Base-by-base conservation (phyloP, 1,139 yeast genomes). In the Scheffersomyces titani region DNA sequence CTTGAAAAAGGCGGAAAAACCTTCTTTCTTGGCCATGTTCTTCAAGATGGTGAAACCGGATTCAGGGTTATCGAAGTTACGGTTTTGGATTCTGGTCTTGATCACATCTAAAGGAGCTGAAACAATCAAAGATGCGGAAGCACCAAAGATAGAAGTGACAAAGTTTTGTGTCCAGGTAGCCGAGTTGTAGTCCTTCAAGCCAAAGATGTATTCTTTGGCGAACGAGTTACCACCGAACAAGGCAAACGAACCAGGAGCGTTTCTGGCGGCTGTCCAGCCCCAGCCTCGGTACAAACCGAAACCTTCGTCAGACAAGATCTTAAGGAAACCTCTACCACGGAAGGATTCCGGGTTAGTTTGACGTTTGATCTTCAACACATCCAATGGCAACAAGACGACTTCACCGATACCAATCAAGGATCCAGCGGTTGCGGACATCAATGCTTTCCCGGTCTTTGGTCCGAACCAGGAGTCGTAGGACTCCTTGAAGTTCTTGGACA, bases 221-320 rank as follows among this genome's bases (percentile, higher is more conserved):
- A 94, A 96, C 13, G 99, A 97, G 71, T 94, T 92, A 78, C 98
- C 99, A 65, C 99, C 99, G 66, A 94, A 94, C 63, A 94, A 82
- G 16, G 98, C 97, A 71, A 94, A 94, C 2, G 98, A 92, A 57
- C 99, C 99, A 47, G 99, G 99, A 3, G 98, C 98, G 72, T 94
- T 94, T 84, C 99, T 88, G 53, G 99, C 99, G 66, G 97, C 97
- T 60, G 99, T 94, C 99, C 99, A 94, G 58, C 98, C 98, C 97
- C 98, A 93, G 64, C 99, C 99, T 73, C 98, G 85, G 81, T 94
- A 94, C 68, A 94, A 82, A 47, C 94, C 92, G 61, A 92, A 83
- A 21, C 99, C 99, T 78, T 96, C 99, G 70, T 94, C 99, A 55
- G 82, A 72, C 62, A 94, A 72, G 67, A 94, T 92, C 76, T 85